Evolutionary conservation across 2,329 filamentous ascomycete species (phyloP).

Genomic region (Blastomyces gilchristii): DNA sequence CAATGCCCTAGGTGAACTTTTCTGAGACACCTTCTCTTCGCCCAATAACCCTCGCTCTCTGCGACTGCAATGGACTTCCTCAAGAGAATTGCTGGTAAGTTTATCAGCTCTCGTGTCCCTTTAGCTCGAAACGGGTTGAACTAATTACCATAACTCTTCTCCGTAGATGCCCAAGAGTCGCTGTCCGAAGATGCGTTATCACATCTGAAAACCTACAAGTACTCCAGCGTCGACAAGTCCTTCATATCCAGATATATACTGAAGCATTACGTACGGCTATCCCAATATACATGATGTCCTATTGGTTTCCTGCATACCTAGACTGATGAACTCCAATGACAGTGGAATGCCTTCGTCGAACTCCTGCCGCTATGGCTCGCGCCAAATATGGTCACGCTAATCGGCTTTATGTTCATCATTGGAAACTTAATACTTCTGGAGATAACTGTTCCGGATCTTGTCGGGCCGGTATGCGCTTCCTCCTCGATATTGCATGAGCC

Average conservation of each 20-base stretch:
- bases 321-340: slow-evolving; percentile 14
- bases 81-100: slow-evolving; percentile 7
- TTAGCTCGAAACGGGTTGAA: neutral
- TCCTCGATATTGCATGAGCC: neutral
- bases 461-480: slow-evolving; percentile 61
- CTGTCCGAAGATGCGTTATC: slow-evolving; percentile 83
- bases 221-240: slow-evolving; percentile 93
- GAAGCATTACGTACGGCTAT: slow-evolving; percentile 72
- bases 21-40: neutral
- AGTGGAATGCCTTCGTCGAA: slow-evolving; percentile 97
- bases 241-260: slow-evolving; percentile 88
- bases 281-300: slow-evolving; percentile 9
- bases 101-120: neutral
- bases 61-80: slow-evolving; percentile 7
- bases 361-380: slow-evolving; percentile 90
- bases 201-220: slow-evolving; percentile 93
- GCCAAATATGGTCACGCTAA: slow-evolving; percentile 91
- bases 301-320: slow-evolving; percentile 9
- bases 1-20: slow-evolving; percentile 3
- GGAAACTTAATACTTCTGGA: slow-evolving; percentile 67
- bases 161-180: slow-evolving; percentile 39
- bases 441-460: slow-evolving; percentile 76
- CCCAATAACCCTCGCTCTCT: neutral
- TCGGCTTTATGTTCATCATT: slow-evolving; percentile 91
- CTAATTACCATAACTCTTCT: neutral